Conservation (phyloP, 2,329 filamentous ascomycete species). For the Monosporascus sp. region DNA sequence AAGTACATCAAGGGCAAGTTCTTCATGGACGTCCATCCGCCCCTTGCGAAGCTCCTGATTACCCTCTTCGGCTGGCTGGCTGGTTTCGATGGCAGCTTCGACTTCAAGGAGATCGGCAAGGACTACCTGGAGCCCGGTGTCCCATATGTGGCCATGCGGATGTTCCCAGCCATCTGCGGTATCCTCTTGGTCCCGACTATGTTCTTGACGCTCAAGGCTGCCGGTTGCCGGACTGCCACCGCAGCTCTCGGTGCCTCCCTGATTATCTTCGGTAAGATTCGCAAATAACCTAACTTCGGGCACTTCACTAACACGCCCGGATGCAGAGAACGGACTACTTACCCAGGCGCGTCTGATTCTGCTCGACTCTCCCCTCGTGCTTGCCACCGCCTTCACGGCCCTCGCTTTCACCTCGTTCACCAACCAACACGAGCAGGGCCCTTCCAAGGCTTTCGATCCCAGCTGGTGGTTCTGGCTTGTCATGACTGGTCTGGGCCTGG, state of each 20-base stretch:
- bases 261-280: constrained; percentile 77
- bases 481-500: constrained; percentile 79
- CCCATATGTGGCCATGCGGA: constrained; percentile 94
- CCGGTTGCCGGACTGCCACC: constrained; percentile 81
- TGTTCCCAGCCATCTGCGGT: constrained; percentile 86
- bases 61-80: constrained; percentile 92
- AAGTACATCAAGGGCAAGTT: constrained; percentile 99
- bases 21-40: constrained; percentile 99
- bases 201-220: constrained; percentile 89
- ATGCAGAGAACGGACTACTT: constrained; percentile 82
- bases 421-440: constrained; percentile 94
- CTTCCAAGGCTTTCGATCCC: constrained; percentile 76
- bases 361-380: constrained; percentile 89
- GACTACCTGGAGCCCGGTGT: constrained; percentile 93
- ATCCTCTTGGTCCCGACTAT: constrained; percentile 85
- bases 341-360: constrained; percentile 95
- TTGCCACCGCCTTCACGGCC: constrained; percentile 87
- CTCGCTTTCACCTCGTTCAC: constrained; percentile 89
- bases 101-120: constrained; percentile 99
- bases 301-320: constrained; percentile 1
- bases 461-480: constrained; percentile 98
- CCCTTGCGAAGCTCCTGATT: constrained; percentile 92
- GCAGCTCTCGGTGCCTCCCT: constrained; percentile 77
- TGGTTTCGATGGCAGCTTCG: constrained; percentile 91
- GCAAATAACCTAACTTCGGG: background rate